Evolutionary conservation across 148 eudicot species (phyloP).

Genomic region (Chenopodium quinoa): DNA sequence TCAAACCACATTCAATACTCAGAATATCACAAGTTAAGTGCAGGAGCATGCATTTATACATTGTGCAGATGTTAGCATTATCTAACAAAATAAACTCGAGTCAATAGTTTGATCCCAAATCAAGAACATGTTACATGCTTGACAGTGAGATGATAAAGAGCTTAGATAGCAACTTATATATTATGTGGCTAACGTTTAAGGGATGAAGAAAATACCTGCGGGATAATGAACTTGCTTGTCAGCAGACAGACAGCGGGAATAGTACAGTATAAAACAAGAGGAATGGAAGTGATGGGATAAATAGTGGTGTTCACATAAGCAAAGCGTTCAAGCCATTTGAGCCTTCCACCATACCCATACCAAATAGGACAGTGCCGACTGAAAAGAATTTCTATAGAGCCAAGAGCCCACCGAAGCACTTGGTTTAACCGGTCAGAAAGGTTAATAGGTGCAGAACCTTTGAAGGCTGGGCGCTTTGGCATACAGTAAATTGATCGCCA

Average conservation of each 20-base stretch:
- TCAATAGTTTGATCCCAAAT: too few species aligned
- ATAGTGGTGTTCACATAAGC: slow-evolving; percentile 67
- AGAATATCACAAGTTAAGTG: too few species aligned
- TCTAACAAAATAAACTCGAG: too few species aligned
- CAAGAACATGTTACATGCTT: too few species aligned
- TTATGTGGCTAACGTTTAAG: too few species aligned
- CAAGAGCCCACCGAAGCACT: slow-evolving; percentile 79
- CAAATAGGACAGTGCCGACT: slow-evolving; percentile 81
- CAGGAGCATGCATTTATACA: too few species aligned
- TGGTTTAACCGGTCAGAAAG: slow-evolving; percentile 77
- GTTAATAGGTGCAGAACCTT: slow-evolving; percentile 82
- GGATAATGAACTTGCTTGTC: slow-evolving; percentile 70
- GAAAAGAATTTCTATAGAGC: slow-evolving; percentile 70
- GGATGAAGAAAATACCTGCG: slow-evolving; percentile 42
- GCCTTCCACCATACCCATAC: slow-evolving; percentile 63
- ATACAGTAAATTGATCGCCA: slow-evolving; percentile 75
- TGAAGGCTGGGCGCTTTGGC: slow-evolving; percentile 72
- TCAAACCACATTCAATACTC: slow-evolving; percentile 1
- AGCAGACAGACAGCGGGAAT: slow-evolving; percentile 73
- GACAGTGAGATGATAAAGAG: background rate
- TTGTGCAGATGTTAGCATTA: too few species aligned
- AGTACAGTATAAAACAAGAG: slow-evolving; percentile 64
- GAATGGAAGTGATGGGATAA: slow-evolving; percentile 65
- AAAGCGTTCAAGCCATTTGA: slow-evolving; percentile 65
- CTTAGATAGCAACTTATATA: too few species aligned